Base-by-base conservation (phyloP, 1,139 yeast species). In the Geotrichum carabidarum region DNA sequence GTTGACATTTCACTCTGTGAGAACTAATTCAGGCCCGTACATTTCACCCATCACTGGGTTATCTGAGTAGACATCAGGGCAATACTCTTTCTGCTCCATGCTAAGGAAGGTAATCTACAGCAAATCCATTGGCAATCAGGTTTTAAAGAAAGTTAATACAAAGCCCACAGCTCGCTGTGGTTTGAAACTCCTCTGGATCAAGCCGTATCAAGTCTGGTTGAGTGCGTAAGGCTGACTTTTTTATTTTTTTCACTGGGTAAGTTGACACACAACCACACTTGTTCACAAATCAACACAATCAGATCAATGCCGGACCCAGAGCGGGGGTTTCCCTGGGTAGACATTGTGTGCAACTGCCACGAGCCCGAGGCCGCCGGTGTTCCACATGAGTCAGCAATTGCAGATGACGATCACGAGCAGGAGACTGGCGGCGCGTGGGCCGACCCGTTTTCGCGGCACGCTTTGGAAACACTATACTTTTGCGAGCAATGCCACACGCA, bases 401-500 rank as follows among this genome's bases (percentile, higher is more conserved):
- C 15, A 11, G 48, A 43, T 15, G 35, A 31, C n/a, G 36, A 37
- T 12, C 22, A 37, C 22, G 22, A 30, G 8, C 40, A 40, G n/a
- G 34, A 34, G 11, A 27, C 12, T 2, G 37, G 15, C 6, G 15
- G 12, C 17, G 27, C 34, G 4, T 7, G 38, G 8, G 17, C 51
- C 18, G 58, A 56, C 31, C 55, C 58, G 14, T 56, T 53, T 27
- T 50, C 57, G 8, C 44, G 58, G n/a, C 44, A 45, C 37, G 47
- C 53, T 11, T 30, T 57, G 3, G 50, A 50, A 18, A 35, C 58
- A 50, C 56, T 66, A 30, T 65, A 65, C 49, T 66, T 60, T 49
- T 66, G 70, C 52, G 65, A 62, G 42, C 47, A 51, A 12, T 66
- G 70, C 43, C 57, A 58, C 15, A 49, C 61, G 3, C 56, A 64